phyloP scores from a whole-genome alignment of 495 filamentous ascomycete genomes.

The Achaetomiella virescens region DNA sequence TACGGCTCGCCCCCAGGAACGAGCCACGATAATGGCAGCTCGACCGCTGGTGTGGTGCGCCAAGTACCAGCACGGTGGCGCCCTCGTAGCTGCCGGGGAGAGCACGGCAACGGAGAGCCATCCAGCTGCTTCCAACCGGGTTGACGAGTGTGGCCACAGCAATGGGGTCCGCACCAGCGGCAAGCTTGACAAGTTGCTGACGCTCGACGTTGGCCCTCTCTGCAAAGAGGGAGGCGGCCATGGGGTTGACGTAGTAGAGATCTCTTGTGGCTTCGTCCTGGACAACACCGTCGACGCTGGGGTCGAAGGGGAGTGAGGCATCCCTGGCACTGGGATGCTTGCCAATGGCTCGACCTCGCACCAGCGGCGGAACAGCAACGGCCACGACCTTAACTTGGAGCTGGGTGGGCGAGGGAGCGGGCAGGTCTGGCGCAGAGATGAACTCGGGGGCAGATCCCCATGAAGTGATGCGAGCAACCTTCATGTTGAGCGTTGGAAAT shows the following conservation, averaged over 20 bases:
- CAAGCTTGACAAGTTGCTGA: conserved; percentile 5
- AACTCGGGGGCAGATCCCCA: conserved; percentile 4
- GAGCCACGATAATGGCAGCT: conserved; percentile 2
- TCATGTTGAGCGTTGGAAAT: conserved; percentile 5
- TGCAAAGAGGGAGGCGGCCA: not conserved
- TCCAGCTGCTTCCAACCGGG: conserved; percentile 10
- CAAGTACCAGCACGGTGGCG: conserved; percentile 5
- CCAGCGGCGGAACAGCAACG: conserved; percentile 1
- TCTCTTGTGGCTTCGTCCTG: conserved; percentile 4
- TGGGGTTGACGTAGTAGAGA: conserved; percentile 5
- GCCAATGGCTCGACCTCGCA: conserved; percentile 7
- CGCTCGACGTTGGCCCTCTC: conserved; percentile 9
- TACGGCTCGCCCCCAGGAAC: conserved; percentile 2
- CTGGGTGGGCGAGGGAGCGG: conserved; percentile 4
- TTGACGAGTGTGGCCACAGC: conserved; percentile 9
- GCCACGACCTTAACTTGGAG: conserved; percentile 10
- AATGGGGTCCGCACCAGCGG: not conserved
- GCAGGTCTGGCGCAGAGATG: not conserved
- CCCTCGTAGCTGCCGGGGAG: conserved; percentile 2
- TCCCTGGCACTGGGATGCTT: conserved; percentile 1
- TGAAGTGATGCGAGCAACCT: conserved; percentile 4
- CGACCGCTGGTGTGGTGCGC: conserved; percentile 10
- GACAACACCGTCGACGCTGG: conserved; percentile 8
- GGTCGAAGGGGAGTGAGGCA: conserved; percentile 3
- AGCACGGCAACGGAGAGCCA: conserved; percentile 8